Percentiles rank a stretch among this genome's conserved stretches.
These are phyloP conservation scores for Erodium trifolium DNA, from an alignment of 441 rosid genomes.

Conservation along the genomic window DNA sequence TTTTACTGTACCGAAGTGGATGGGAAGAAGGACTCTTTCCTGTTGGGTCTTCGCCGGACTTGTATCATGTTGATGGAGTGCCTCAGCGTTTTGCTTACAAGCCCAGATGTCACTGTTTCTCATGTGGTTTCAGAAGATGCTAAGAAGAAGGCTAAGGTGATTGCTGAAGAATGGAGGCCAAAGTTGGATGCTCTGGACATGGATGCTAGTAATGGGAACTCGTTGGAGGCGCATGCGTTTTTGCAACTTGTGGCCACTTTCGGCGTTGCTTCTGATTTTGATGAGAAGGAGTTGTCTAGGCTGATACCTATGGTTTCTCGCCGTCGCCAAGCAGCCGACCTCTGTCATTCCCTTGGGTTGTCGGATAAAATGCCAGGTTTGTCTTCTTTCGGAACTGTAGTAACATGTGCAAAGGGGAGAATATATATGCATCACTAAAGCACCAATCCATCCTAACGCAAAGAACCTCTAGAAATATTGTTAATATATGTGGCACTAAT, in stretches of 20 bases:
- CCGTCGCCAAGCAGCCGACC: constrained; percentile 91
- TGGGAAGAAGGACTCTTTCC: constrained; percentile 77
- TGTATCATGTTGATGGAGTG: constrained; percentile 98
- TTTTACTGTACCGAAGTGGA: constrained; percentile 66
- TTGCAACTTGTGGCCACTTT: constrained; percentile 86
- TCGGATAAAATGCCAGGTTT: constrained; percentile 91
- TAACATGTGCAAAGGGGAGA: not conserved
- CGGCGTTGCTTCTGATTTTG: constrained; percentile 68
- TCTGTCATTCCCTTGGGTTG: constrained; percentile 82
- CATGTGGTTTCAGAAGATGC: constrained; percentile 50
- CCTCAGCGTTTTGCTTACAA: constrained; percentile 59
- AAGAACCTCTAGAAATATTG: not conserved
- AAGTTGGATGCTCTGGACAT: constrained; percentile 64
- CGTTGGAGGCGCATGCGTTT: constrained; percentile 98
- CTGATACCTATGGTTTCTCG: constrained; percentile 94
- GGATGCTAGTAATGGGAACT: constrained; percentile 87
- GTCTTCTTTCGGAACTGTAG: constrained; percentile 16
- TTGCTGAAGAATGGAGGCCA: constrained; percentile 85
- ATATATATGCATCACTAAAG: not conserved
- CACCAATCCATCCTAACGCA: not conserved
- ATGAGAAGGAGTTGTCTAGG: constrained; percentile 58
- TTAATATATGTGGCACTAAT: not conserved
- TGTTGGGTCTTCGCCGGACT: constrained; percentile 86
- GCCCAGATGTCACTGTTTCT: constrained; percentile 41
- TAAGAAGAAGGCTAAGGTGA: constrained; percentile 61